phyloP scores from a whole-genome alignment of 176 grass and related monocot genomes.

The Calamus simplicifolius region DNA sequence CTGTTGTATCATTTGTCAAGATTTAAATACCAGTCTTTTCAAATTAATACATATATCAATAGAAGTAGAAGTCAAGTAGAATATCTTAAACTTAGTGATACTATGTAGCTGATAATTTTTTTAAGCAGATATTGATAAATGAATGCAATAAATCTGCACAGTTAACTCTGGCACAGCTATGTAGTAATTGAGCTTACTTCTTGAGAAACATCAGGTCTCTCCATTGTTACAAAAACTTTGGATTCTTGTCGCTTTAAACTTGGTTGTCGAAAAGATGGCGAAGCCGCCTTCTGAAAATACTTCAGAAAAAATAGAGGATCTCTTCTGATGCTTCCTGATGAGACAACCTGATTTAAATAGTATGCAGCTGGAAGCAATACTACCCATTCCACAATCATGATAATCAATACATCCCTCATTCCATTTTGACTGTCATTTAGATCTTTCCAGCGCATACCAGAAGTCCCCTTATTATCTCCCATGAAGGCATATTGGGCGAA shows the following conservation, averaged over 20 bases:
- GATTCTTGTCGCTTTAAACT: constrained; percentile 47
- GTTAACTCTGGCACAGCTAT: too few species aligned
- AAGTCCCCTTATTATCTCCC: constrained; percentile 39
- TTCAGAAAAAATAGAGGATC: constrained; percentile 42
- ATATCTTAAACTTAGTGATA: too few species aligned
- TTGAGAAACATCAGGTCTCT: constrained; percentile 42
- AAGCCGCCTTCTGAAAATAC: constrained; percentile 34
- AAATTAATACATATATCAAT: too few species aligned
- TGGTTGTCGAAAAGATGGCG: constrained; percentile 19
- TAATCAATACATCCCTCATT: constrained; percentile 57
- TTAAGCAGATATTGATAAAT: too few species aligned
- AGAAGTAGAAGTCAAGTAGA: too few species aligned
- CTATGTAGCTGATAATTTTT: too few species aligned
- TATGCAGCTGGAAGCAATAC: constrained; percentile 52
- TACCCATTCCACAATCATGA: constrained; percentile 75
- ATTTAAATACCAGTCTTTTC: too few species aligned
- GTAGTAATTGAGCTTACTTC: constrained; percentile 42
- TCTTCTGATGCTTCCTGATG: constrained; percentile 28
- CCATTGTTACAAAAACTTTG: constrained; percentile 63
- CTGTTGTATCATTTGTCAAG: too few species aligned
- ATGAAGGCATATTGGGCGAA: constrained; percentile 49
- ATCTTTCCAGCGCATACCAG: constrained; percentile 70
- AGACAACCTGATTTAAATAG: constrained; percentile 46
- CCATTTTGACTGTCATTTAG: constrained; percentile 51
- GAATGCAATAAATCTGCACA: too few species aligned